Evolutionary conservation across 331 rosid genomes (phyloP).

Genomic region (Malus hybrid): DNA sequence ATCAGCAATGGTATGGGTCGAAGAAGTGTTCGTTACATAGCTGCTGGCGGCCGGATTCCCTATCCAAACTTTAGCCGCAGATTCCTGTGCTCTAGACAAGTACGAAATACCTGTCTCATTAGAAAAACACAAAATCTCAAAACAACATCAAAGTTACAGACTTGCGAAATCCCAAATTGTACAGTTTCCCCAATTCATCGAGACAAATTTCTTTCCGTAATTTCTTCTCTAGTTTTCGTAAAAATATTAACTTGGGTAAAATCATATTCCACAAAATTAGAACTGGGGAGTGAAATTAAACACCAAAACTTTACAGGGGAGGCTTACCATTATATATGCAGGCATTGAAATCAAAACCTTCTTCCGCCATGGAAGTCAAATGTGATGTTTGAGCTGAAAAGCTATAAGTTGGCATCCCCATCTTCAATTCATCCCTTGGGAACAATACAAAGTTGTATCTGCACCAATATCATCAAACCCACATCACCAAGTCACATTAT

Average conservation of each 20-base stretch:
- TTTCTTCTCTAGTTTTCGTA: not conserved
- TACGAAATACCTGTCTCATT: conserved; percentile 66
- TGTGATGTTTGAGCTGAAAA: conserved; percentile 69
- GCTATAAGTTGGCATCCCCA: conserved; percentile 84
- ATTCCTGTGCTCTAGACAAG: conserved; percentile 77
- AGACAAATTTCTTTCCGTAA: not conserved
- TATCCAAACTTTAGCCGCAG: conserved; percentile 37
- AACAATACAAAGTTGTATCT: conserved; percentile 80
- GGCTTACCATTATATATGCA: conserved; percentile 72
- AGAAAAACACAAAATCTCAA: conserved; percentile 10
- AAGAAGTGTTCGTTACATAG: conserved; percentile 26
- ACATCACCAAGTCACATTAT: no score
- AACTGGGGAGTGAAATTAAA: not conserved
- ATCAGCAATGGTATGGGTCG: conserved; percentile 51
- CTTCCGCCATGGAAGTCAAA: conserved; percentile 64
- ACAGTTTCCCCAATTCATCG: not conserved
- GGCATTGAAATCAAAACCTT: conserved; percentile 82
- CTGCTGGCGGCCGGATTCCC: conserved; percentile 33
- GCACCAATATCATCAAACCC: conserved; percentile 22
- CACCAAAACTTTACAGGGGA: not conserved
- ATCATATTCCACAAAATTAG: not conserved
- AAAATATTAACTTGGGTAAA: not conserved
- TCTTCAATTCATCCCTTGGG: conserved; percentile 77
- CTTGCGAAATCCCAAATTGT: not conserved
- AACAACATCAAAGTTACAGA: not conserved